These are phyloP conservation scores for Candida gorgasii DNA, from an alignment of 805 yeast species.

Conservation along the genomic window DNA sequence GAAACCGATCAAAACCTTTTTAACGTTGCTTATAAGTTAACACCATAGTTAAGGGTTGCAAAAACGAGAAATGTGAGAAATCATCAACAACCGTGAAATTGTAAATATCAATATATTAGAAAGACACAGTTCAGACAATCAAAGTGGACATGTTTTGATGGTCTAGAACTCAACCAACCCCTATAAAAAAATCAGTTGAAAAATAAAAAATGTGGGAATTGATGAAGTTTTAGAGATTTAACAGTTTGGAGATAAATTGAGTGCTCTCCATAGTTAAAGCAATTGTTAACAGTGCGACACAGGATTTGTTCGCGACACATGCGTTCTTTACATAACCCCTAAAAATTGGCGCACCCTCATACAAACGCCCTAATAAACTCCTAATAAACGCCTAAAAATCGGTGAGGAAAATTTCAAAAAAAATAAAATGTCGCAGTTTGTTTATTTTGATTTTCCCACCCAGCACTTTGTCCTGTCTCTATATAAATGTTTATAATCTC, in stretches of 20 bases:
- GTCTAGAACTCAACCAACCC: too few relatives aligned
- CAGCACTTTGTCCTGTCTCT: neutral
- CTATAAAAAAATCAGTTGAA: neutral
- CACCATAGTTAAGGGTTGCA: conserved; percentile 8
- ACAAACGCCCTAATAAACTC: neutral
- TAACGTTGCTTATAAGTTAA: neutral
- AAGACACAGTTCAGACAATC: too few relatives aligned
- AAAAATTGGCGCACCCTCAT: too few relatives aligned
- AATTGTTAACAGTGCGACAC: conserved; percentile 1
- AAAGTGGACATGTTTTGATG: too few relatives aligned
- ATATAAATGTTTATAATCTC: neutral
- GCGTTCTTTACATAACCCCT: neutral
- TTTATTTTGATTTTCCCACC: conserved; percentile 5
- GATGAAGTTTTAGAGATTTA: conserved; percentile 10
- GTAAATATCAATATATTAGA: neutral
- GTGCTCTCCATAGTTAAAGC: conserved; percentile 1
- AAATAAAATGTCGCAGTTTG: conserved; percentile 8
- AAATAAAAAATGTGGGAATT: conserved; percentile 12
- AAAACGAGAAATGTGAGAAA: conserved; percentile 8
- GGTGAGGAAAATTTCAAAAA: conserved; percentile 2
- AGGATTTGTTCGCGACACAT: neutral
- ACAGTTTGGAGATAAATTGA: neutral
- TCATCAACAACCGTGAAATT: neutral
- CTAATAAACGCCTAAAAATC: neutral
- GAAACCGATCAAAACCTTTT: neutral